These are phyloP conservation scores for Maudiozyma bulderi DNA, from an alignment of 805 yeast genomes.

Conservation along the genomic window DNA sequence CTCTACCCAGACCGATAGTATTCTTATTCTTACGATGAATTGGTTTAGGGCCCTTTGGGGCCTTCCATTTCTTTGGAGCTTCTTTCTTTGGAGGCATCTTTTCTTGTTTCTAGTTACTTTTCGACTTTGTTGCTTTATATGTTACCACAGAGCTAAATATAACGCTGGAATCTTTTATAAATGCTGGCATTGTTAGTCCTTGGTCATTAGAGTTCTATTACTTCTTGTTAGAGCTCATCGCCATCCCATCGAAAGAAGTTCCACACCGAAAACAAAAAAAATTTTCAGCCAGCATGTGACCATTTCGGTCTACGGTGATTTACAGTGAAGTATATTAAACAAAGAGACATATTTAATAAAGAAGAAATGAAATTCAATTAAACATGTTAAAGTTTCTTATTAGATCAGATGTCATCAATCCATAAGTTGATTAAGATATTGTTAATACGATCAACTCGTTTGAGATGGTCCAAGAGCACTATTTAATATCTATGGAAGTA, in stretches of 20 bases:
- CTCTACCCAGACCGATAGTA: conserved; percentile 74
- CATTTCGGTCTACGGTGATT: no score
- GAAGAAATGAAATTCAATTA: no score
- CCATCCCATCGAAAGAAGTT: neutral
- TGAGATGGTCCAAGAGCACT: no score
- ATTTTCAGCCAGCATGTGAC: no score
- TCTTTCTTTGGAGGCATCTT: conserved; percentile 36
- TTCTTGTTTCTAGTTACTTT: neutral
- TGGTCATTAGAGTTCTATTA: neutral
- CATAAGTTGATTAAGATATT: no score
- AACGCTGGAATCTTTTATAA: neutral
- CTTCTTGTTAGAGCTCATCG: neutral
- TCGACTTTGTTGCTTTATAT: neutral
- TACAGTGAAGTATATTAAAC: no score
- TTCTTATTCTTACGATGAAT: conserved; percentile 76
- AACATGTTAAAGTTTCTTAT: no score
- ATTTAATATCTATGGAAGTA: no score
- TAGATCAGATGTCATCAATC: no score
- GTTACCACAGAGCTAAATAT: neutral
- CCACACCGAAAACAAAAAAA: no score
- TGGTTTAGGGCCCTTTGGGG: conserved; percentile 90
- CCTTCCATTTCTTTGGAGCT: conserved; percentile 66
- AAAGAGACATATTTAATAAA: no score
- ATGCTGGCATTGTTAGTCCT: neutral
- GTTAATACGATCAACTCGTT: no score